Evolutionary conservation across 2,329 filamentous ascomycete genomes (phyloP), one percentile per base, ranked within the genome.

Genomic region (Trichoderma sp.): DNA sequence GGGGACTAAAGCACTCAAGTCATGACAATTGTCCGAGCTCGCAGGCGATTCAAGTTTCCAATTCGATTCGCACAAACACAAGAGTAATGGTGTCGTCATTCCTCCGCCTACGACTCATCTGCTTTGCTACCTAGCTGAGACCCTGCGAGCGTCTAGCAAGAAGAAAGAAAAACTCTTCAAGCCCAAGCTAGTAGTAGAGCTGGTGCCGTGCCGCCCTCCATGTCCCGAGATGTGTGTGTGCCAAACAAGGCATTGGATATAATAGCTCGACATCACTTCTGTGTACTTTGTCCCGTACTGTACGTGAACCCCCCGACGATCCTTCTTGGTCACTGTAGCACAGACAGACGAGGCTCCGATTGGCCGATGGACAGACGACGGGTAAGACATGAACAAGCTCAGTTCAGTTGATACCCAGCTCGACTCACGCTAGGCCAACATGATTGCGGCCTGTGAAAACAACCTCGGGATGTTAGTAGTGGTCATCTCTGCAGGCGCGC

Each of bases 51-150:
- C 23, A 36, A 9, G 30, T 17, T 55, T 66, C 43, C 20, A 36
- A 34, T 39, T 66, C 47, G 36, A 32, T 32, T 34, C 32, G 11
- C n/a, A n/a, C 20, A 28, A 43, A 15, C 36, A 43, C 39, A 43
- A 43, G 39, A 43, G 64, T 67, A 57, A 67, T 67, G 50, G 30
- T 57, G 64, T 57, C 64, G 64, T 67, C 64, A 67, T 57, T 13
- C 50, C 50, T 23, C 47, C 47, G 30, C 17, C 13, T 15, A 15
- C 30, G 13, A 66, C 26, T 55, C 15, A 55, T 20, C 59, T 39
- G 20, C 30, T 43, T n/a, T 55, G 15, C 30, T 20, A 26, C 47
- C 55, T 34, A 11, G 43, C 39, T 20, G 39, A 28, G 34, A 6
- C 30, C 20, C 53, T 36, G 30, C 15, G 32, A 39, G 32, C 20